Base-by-base conservation (phyloP, 352 stramenopile genomes). In the Phytophthora sp. region DNA sequence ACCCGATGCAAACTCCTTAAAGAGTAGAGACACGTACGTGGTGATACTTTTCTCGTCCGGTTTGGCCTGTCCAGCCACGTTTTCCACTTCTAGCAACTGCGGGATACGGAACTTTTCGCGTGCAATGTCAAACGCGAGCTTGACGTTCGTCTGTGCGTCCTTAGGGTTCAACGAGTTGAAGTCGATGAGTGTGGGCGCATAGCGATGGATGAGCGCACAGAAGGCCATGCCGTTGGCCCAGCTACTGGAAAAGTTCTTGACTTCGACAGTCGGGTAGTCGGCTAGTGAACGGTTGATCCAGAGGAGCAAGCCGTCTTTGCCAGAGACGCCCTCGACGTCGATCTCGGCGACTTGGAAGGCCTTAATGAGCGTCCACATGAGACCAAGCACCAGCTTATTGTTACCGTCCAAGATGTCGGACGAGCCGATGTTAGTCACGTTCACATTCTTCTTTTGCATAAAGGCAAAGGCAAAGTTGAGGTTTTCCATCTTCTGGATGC, bases 311-410 rank as follows among this genome's bases (percentile, higher is more conserved):
- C 91, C 91, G 66, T 97, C 89, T 60, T 97, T 96, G 57, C 89
- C 89, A 3, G 85, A 93, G n/a, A 97, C 89, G 56, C 88, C 90
- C 62, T 95, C 87, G 6, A 95, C 85, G 67, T 93, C 87, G 36
- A 95, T 91, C 57, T 94, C 88, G 16, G 82, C 82, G 59, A 96
- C 88, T 61, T 88, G 76, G 69, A 97, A 97, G 50, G 87, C 82
- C 76, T 97, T 95, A 58, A 97, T 97, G 39, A 97, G 89, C 63
- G 89, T 97, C 90, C 90, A 97, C 80, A 97, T 94, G 65, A 97
- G 84, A 1, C 91, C 91, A 11, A 97, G 76, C 57, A 97, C 84
- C 38, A 97, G 84, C 71, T 96, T 96, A 59, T 94, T 88, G 78
- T 97, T 97, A 72, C 89, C 89, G 53, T 97, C 89, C 39, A 97